Base-by-base conservation (phyloP, 129 eudicot species). In the Kitagawia praeruptora region DNA sequence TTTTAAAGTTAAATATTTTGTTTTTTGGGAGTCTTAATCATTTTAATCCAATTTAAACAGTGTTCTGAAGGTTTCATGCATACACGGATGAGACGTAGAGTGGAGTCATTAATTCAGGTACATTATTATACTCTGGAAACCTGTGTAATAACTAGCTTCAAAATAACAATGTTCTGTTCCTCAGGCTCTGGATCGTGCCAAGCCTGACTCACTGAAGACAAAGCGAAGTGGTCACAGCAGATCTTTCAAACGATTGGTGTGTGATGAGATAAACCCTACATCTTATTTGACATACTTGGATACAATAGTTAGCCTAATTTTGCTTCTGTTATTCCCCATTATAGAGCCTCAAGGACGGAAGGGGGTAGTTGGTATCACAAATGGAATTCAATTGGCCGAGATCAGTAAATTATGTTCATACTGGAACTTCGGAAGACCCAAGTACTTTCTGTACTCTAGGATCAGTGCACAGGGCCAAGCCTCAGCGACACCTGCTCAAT, bases 11-110 rank as follows among this genome's bases (percentile, higher is more conserved):
- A 39, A 15, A 2, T 37, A 7, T 4, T 70, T 34, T 34, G 10
- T 39, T 5, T 39, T 70, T 61, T 61, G 4, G 28, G 44, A 72
- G n/a, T 77, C 64, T 28, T 37, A 21, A 64, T 18, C 53, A 61
- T 67, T 73, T 53, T 77, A 77, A 0, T 86, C 51, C 81, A 39
- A 75, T 84, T 70, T 54, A 54, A 70, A 81, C 93, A 94, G 98
- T 91, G 98, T 75, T 95, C 98, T 2, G 98, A 95, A 84, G 97
- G 98, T 69, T 95, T 95, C 84, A 92, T 92, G 97, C 98, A 95
- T 77, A 92, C 98, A 70, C 89, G 98, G 54, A 95, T 95, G 98
- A 92, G 97, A 80, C 92, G 98, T 38, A 91, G 97, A 41, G 98
- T 95, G 61, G 98, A 95, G 84, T 92, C 98, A 51, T 76, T 95